phyloP scores from a whole-genome alignment of 2,329 filamentous ascomycete species.

The Exophiala spinifera region DNA sequence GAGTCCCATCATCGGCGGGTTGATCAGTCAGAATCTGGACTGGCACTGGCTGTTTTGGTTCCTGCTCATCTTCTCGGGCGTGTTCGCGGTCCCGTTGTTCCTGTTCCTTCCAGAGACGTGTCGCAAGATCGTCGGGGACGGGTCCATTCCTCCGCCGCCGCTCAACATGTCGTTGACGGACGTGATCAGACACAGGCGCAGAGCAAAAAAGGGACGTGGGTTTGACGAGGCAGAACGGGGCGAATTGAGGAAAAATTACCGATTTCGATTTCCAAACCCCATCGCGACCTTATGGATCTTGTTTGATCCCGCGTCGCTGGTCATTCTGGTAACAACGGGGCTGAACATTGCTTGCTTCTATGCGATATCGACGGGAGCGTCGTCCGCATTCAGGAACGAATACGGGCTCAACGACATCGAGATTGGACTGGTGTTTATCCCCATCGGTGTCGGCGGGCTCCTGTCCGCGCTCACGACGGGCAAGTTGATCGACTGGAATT shows the following conservation, averaged over 20 bases:
- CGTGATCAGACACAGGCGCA: slow-evolving; percentile 9
- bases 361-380: slow-evolving; percentile 43
- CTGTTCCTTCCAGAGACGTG: slow-evolving; percentile 39
- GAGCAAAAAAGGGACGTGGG: not conserved
- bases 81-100: slow-evolving; percentile 28
- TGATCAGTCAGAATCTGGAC: slow-evolving; percentile 46
- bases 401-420: slow-evolving; percentile 49
- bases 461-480: slow-evolving; percentile 25
- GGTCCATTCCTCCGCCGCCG: slow-evolving; percentile 35
- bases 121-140: slow-evolving; percentile 39
- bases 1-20: slow-evolving; percentile 52
- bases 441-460: slow-evolving; percentile 28
- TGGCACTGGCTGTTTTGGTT: slow-evolving; percentile 57
- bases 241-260: slow-evolving; percentile 6
- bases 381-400: slow-evolving; percentile 43
- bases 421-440: slow-evolving; percentile 36
- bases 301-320: slow-evolving; percentile 34
- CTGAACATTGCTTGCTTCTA: slow-evolving; percentile 39
- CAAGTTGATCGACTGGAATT: slow-evolving; percentile 40
- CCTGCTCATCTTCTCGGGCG: slow-evolving; percentile 46
- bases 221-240: slow-evolving; percentile 2
- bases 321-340: slow-evolving; percentile 30
- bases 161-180: slow-evolving; percentile 35
- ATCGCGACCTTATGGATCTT: slow-evolving; percentile 37
- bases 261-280: slow-evolving; percentile 37